Percentiles rank a stretch among this genome's conserved stretches.
Evolutionary conservation across 2,329 filamentous ascomycete species (phyloP).

Genomic region (Trichoderma brevicompactum): DNA sequence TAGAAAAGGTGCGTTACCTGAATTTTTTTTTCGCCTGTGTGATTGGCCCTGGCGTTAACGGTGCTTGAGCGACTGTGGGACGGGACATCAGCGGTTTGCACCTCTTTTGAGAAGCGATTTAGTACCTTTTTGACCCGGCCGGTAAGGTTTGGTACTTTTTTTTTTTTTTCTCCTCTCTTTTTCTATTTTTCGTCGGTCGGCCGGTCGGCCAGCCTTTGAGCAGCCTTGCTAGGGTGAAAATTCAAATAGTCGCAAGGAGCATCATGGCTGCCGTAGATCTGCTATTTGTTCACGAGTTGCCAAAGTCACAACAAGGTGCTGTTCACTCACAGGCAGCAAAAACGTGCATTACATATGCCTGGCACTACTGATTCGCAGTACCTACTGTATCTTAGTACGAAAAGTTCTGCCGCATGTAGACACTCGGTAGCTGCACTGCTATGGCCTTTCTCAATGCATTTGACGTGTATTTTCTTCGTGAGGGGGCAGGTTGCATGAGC

Average conservation of each 20-base stretch:
- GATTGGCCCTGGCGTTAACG: constrained; percentile 40
- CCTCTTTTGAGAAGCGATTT: constrained; percentile 7
- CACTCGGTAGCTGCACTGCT: too few species aligned
- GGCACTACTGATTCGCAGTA: too few species aligned
- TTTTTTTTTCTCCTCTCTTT: not conserved
- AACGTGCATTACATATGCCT: too few species aligned
- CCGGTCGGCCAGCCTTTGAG: not conserved
- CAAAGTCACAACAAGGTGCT: too few species aligned
- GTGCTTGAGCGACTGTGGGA: constrained; percentile 35
- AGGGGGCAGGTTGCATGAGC: constrained; percentile 17
- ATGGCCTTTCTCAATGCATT: too few species aligned
- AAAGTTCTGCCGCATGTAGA: too few species aligned
- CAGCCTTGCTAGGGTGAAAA: not conserved
- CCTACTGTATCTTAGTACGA: too few species aligned
- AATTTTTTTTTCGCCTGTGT: constrained; percentile 47
- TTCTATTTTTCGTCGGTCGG: not conserved
- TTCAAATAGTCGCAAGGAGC: not conserved
- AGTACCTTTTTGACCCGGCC: constrained; percentile 13
- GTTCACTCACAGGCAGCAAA: too few species aligned
- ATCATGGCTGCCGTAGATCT: too few species aligned
- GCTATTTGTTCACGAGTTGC: too few species aligned
- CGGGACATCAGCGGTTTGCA: constrained; percentile 13
- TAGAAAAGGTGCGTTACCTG: constrained; percentile 30
- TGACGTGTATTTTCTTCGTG: not conserved
- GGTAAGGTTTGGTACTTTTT: constrained; percentile 14